Base-by-base conservation (phyloP, 148 eudicot species). In the Amaranthus cruentus region DNA sequence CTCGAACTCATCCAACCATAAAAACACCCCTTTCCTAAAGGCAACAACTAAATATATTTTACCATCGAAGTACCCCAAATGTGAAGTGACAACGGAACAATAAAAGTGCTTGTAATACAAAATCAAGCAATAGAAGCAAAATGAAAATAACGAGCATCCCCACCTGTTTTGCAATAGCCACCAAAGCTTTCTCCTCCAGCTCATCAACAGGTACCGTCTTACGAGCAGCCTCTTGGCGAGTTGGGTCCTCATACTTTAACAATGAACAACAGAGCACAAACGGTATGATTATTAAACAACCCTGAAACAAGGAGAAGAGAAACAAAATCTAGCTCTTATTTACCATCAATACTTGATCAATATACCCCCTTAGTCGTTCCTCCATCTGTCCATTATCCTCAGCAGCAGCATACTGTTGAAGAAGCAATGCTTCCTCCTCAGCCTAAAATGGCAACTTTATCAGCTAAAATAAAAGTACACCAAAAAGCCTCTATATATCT, bases 361-460 rank as follows among this genome's bases (percentile, higher is more conserved):
- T 56, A 77, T 91, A 90, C 74, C 96, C 86, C 71, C 85, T 81
- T 78, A 95, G 72, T 77, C 67, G 83, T 75, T 69, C 83, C 82
- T 88, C 94, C 74, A 91, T 81, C 68, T 81, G 81, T 73, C 84
- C 85, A 14, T 73, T 72, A 50, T 79, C 85, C 70, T 83, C 88
- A 61, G 69, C 49, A 18, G 78, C 85, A 66, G 72, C 89, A 77
- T 80, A 84, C 70, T 91, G 92, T 83, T 91, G 97, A 78, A 87
- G 72, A 84, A 95, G 85, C 73, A 95, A 84, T 50, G 94, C 96
- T 72, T 95, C 99, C 83, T 91, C 99, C 79, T 91, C 94, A 43
- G 93, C 93, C 99, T 95, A 76, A 49, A 61, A 28, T 52, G 77
- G 38, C 38, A 75, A 75, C 47, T 18, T 52, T 12, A 38, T 74